A percentile compares a stretch with the other conserved stretches of the same genome.
Conservation (phyloP, 75 land plant species). For the Selaginella tamariscina region DNA sequence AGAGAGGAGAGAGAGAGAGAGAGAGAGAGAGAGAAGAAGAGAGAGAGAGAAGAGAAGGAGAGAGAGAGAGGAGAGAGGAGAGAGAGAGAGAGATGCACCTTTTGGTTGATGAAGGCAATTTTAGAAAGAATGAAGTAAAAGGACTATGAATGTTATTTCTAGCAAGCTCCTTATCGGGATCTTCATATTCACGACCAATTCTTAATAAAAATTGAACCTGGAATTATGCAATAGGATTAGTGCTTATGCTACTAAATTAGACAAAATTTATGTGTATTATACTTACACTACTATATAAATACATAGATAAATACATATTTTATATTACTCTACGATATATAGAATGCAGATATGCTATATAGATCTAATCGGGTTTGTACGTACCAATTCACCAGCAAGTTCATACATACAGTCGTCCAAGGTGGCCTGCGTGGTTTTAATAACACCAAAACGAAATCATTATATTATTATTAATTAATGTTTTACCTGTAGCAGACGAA, state of each 20-base stretch:
- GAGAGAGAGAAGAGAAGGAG: conserved; percentile 4
- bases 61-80: not conserved
- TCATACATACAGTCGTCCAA: conserved; percentile 95
- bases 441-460: not conserved
- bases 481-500: conserved; percentile 79
- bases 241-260: not conserved
- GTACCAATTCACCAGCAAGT: conserved; percentile 97
- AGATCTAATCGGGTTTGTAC: not conserved
- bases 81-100: not conserved
- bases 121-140: conserved; percentile 64
- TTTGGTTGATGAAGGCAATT: conserved; percentile 7
- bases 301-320: not conserved
- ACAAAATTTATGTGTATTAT: too few relatives aligned
- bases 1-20: conserved; percentile 4
- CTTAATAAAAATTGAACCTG: conserved; percentile 91
- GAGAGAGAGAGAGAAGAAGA: not conserved
- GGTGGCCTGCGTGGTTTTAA: conserved; percentile 51
- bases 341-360: conserved; percentile 9
- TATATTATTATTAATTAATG: not conserved
- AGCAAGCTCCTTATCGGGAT: conserved; percentile 45
- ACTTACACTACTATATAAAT: too few relatives aligned
- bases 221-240: not conserved
- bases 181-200: conserved; percentile 84
- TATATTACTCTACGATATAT: not conserved
- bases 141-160: conserved; percentile 41